A percentile compares a stretch with the other conserved stretches of the same genome.
These are phyloP conservation scores for Ganoderma multipileum DNA, from an alignment of 1,284 basidiomycete species.

Conservation along the genomic window DNA sequence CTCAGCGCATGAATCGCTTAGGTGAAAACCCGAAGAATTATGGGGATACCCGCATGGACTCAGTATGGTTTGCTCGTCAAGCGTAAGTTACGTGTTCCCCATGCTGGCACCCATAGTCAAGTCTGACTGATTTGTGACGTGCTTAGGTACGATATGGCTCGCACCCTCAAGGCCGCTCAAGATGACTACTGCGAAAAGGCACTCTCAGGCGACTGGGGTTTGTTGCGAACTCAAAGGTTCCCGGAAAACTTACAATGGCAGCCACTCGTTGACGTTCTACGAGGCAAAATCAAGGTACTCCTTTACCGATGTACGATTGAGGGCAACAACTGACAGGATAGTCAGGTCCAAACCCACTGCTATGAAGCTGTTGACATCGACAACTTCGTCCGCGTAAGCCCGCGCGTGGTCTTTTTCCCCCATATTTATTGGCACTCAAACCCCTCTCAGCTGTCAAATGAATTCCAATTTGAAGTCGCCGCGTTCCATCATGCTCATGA, in stretches of 20 bases:
- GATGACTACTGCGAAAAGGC: conserved; percentile 72
- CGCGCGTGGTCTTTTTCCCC: background rate
- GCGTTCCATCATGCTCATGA: conserved; percentile 69
- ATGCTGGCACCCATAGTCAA: background rate
- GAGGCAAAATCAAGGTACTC: conserved; percentile 73
- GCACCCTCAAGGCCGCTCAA: conserved; percentile 73
- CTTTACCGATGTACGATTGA: background rate
- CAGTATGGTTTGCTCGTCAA: conserved; percentile 49
- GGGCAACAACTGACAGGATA: background rate
- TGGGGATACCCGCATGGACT: conserved; percentile 51
- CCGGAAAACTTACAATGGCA: conserved; percentile 85
- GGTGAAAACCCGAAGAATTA: conserved; percentile 38
- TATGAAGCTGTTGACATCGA: conserved; percentile 87
- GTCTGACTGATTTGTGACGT: conserved; percentile 35
- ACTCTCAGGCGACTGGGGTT: conserved; percentile 61
- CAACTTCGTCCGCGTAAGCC: conserved; percentile 62
- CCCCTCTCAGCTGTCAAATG: conserved; percentile 39
- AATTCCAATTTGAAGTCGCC: conserved; percentile 60
- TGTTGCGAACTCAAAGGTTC: conserved; percentile 57
- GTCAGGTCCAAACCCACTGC: conserved; percentile 68
- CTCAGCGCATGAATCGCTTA: conserved; percentile 29
- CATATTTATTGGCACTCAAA: background rate
- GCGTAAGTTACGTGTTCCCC: conserved; percentile 31
- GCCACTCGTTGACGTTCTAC: conserved; percentile 80
- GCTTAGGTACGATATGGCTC: conserved; percentile 64